phyloP scores from a whole-genome alignment of 805 yeast species.

The Metschnikowia amazonensis region DNA sequence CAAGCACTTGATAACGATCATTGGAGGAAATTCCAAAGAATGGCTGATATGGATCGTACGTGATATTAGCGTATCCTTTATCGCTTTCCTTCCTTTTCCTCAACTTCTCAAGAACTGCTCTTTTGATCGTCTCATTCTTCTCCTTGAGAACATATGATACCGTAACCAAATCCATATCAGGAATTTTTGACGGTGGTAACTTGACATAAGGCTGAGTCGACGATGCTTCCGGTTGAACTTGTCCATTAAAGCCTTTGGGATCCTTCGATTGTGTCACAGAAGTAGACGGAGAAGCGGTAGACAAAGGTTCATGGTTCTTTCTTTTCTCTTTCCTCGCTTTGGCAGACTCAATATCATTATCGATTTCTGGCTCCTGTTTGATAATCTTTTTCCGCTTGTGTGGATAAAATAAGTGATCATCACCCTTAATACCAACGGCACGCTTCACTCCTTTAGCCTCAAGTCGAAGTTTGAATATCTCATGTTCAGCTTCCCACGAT shows the following conservation, averaged over 20 bases:
- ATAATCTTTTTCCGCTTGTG: slow-evolving; percentile 63
- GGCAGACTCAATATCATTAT: slow-evolving; percentile 21
- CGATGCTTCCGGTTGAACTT: slow-evolving; percentile 21
- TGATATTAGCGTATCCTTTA: slow-evolving; percentile 73
- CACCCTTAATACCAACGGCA: slow-evolving; percentile 70
- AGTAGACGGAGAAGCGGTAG: slow-evolving; percentile 9
- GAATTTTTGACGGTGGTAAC: slow-evolving; percentile 85
- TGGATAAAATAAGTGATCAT: slow-evolving; percentile 76
- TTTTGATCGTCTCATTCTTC: slow-evolving; percentile 71
- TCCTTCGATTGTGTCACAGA: slow-evolving; percentile 15
- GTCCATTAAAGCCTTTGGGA: slow-evolving; percentile 11
- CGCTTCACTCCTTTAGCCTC: slow-evolving; percentile 73
- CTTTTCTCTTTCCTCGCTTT: slow-evolving; percentile 16
- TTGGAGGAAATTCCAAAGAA: slow-evolving; percentile 62
- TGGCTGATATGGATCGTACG: slow-evolving; percentile 85
- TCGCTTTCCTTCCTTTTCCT: slow-evolving; percentile 67
- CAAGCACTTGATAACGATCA: slow-evolving; percentile 42
- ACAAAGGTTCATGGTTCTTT: slow-evolving; percentile 12
- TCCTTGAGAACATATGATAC: slow-evolving; percentile 70
- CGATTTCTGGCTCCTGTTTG: slow-evolving; percentile 36
- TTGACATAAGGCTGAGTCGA: slow-evolving; percentile 76
- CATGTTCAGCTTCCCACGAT: slow-evolving; percentile 56
- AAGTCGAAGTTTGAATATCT: slow-evolving; percentile 69
- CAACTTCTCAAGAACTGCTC: slow-evolving; percentile 83
- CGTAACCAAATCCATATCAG: slow-evolving; percentile 85